A percentile compares a stretch with the other conserved stretches of the same genome.
These are phyloP conservation scores for Byssochlamys sp. DNA, from an alignment of 2,329 filamentous ascomycete genomes.

Conservation along the genomic window DNA sequence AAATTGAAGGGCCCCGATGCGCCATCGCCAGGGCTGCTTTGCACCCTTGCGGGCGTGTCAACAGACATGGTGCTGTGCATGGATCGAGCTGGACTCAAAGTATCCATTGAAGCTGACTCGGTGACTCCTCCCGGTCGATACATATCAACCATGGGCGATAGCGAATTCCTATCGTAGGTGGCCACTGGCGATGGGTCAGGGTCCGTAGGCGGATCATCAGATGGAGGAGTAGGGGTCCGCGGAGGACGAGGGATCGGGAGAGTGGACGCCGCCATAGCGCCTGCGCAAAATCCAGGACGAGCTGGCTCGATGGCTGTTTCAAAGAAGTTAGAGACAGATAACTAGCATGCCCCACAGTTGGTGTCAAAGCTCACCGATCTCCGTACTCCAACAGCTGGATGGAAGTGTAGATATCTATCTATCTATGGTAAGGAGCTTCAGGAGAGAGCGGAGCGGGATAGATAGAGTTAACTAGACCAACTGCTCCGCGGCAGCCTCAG, in stretches of 20 bases:
- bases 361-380: background rate
- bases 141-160: slow-evolving; percentile 39
- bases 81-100: slow-evolving; percentile 24
- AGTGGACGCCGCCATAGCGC: slow-evolving; percentile 49
- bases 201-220: slow-evolving; percentile 34
- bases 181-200: slow-evolving; percentile 17
- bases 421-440: background rate
- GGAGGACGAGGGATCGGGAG: slow-evolving; percentile 52
- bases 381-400: background rate
- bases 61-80: slow-evolving; percentile 26
- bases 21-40: slow-evolving; percentile 23
- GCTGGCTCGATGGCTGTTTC: background rate
- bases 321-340: background rate
- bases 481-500: slow-evolving; percentile 10
- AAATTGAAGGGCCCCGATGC: slow-evolving; percentile 74
- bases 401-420: background rate
- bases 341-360: background rate
- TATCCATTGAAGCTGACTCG: slow-evolving; percentile 13
- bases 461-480: no score
- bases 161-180: slow-evolving; percentile 35
- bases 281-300: background rate
- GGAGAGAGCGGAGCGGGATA: background rate
- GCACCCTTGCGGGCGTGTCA: slow-evolving; percentile 16
- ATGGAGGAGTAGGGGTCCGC: slow-evolving; percentile 56
- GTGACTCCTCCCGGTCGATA: slow-evolving; percentile 20